Conservation (phyloP, 805 yeast species). For the Lipomyces lipofer region DNA sequence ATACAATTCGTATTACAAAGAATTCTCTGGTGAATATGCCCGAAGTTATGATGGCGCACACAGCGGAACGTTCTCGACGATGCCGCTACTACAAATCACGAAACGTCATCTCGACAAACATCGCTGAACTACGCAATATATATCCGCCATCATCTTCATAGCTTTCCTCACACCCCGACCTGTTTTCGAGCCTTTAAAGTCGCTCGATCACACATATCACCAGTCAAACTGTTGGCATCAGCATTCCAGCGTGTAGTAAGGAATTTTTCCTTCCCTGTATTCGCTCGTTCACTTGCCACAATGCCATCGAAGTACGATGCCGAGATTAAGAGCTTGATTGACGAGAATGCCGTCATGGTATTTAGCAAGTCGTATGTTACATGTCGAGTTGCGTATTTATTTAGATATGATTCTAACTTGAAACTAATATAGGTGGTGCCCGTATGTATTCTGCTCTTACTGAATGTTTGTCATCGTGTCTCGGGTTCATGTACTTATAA, state of each 20-base stretch:
- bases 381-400: constrained; percentile 39
- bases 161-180: not conserved
- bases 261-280: constrained; percentile 7
- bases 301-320: constrained; percentile 26
- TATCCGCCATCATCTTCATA: too few species aligned
- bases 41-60: too few species aligned
- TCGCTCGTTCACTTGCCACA: constrained; percentile 9
- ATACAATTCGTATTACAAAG: too few species aligned
- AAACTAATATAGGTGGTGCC: constrained; percentile 29
- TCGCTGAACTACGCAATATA: too few species aligned
- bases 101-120: too few species aligned
- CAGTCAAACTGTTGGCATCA: constrained; percentile 4
- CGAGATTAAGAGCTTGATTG: constrained; percentile 57
- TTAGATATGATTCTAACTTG: constrained; percentile 11
- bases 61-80: too few species aligned
- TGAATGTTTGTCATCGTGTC: not conserved
- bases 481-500: not conserved
- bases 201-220: not conserved
- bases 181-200: not conserved
- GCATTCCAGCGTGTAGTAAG: not conserved
- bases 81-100: too few species aligned
- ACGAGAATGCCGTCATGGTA: constrained; percentile 66
- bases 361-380: constrained; percentile 80
- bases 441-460: constrained; percentile 12
- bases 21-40: too few species aligned